These are phyloP conservation scores for Apiospora saccharicola DNA, from an alignment of 2,329 filamentous ascomycete species.

Conservation along the genomic window DNA sequence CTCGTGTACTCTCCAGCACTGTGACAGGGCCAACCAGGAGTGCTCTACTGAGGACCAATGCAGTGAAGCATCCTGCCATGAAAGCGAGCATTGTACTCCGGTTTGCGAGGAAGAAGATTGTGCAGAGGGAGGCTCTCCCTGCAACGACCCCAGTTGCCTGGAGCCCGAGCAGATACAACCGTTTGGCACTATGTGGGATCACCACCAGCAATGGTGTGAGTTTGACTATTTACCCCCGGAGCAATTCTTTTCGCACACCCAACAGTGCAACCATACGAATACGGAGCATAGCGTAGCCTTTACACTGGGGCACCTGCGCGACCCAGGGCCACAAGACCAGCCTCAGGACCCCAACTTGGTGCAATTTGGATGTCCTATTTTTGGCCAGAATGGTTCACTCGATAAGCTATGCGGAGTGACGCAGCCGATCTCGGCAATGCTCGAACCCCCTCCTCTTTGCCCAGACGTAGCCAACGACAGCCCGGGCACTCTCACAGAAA, in stretches of 20 bases:
- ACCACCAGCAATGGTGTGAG: constrained; percentile 24
- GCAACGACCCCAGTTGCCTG: constrained; percentile 38
- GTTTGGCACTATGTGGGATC: constrained; percentile 30
- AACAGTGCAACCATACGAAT: constrained; percentile 39
- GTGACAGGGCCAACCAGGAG: constrained; percentile 6
- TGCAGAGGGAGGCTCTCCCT: constrained; percentile 37
- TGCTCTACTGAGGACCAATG: constrained; percentile 25
- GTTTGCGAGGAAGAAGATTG: constrained; percentile 41
- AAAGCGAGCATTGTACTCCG: constrained; percentile 34
- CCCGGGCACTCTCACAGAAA: constrained; percentile 17
- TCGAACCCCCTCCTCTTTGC: constrained; percentile 23
- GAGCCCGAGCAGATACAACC: constrained; percentile 29
- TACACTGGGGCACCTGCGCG: constrained; percentile 38
- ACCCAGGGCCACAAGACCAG: constrained; percentile 31
- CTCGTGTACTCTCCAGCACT: constrained; percentile 7
- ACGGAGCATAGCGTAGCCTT: constrained; percentile 42
- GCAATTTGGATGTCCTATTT: constrained; percentile 31
- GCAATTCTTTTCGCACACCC: constrained; percentile 30
- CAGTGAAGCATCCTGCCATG: constrained; percentile 36
- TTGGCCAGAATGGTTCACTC: constrained; percentile 24
- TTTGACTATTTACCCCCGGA: constrained; percentile 28
- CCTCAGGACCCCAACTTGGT: constrained; percentile 29
- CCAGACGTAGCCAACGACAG: constrained; percentile 23
- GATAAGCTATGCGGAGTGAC: constrained; percentile 27
- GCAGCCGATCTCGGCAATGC: constrained; percentile 25